Conservation (phyloP, 177 flowering plant species). For the Vitis hybrid region DNA sequence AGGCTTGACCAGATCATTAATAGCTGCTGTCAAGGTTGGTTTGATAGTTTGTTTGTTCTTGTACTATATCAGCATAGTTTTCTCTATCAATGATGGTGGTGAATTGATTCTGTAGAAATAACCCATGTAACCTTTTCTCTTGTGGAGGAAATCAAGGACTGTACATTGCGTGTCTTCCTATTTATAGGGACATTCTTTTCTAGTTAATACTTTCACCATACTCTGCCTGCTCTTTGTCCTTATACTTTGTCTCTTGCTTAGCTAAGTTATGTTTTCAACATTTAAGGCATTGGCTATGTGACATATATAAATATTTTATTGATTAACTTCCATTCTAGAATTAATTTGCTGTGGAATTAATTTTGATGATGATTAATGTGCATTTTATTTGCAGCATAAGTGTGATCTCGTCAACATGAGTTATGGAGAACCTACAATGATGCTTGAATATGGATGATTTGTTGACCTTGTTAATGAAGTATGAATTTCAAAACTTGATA, state of each 20-base stretch:
- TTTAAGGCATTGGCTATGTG: no score
- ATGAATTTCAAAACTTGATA: constrained; percentile 13
- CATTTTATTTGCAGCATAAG: constrained; percentile 72
- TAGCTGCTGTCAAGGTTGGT: constrained; percentile 90
- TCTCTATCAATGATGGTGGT: no score
- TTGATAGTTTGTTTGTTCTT: no score
- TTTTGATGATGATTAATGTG: not conserved
- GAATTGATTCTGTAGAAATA: no score
- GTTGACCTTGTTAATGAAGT: constrained; percentile 95
- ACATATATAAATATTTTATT: no score
- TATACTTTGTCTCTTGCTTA: not conserved
- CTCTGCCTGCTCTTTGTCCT: not conserved
- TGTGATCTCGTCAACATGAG: constrained; percentile 99
- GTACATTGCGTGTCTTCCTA: not conserved
- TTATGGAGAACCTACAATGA: constrained; percentile 85
- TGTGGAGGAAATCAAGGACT: not conserved
- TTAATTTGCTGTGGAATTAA: no score
- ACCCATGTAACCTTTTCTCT: no score
- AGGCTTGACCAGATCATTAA: constrained; percentile 85
- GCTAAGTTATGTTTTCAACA: no score
- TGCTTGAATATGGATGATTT: constrained; percentile 97
- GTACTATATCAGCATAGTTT: no score
- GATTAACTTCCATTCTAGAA: no score
- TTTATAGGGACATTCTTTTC: not conserved
- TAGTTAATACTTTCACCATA: not conserved